Percentiles rank a stretch among this genome's conserved stretches.
These are phyloP conservation scores for Delonix regia DNA, from an alignment of 306 rosid species.

Conservation along the genomic window DNA sequence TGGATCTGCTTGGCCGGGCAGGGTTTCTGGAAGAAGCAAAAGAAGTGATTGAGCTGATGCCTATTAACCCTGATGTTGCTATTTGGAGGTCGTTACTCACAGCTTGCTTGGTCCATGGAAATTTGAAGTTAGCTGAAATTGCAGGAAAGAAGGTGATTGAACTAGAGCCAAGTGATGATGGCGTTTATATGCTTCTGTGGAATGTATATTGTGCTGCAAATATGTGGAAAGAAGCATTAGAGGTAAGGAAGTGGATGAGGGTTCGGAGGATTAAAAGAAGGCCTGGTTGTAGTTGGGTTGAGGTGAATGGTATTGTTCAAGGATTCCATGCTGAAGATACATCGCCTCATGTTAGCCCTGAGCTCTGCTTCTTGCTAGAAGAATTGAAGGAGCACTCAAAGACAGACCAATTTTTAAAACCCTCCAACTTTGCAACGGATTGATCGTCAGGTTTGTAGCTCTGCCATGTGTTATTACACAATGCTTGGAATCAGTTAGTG, in stretches of 20 bases:
- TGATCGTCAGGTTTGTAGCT: background rate
- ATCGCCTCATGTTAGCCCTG: conserved; percentile 17
- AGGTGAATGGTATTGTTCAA: conserved; percentile 27
- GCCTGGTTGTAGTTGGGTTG: conserved; percentile 34
- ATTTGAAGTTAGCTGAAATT: conserved; percentile 26
- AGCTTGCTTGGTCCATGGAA: conserved; percentile 33
- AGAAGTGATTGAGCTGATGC: conserved; percentile 26
- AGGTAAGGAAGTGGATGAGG: conserved; percentile 32
- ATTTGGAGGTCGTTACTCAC: conserved; percentile 35
- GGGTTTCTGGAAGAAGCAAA: conserved; percentile 34
- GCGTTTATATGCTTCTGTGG: conserved; percentile 35
- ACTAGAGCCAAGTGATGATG: conserved; percentile 36
- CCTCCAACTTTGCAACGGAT: background rate
- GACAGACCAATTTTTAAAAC: background rate
- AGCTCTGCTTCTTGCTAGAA: conserved; percentile 16
- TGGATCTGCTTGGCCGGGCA: conserved; percentile 32
- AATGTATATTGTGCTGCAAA: conserved; percentile 28
- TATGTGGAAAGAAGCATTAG: conserved; percentile 39
- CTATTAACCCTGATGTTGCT: conserved; percentile 32
- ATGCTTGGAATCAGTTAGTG: no score
- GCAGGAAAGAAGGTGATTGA: conserved; percentile 38
- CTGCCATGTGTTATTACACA: no score
- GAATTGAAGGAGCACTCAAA: conserved; percentile 24
- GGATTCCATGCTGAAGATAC: conserved; percentile 25
- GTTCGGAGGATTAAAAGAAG: conserved; percentile 23